Base-by-base conservation (phyloP, 345 rosid genomes). In the Gossypioides kirkii region DNA sequence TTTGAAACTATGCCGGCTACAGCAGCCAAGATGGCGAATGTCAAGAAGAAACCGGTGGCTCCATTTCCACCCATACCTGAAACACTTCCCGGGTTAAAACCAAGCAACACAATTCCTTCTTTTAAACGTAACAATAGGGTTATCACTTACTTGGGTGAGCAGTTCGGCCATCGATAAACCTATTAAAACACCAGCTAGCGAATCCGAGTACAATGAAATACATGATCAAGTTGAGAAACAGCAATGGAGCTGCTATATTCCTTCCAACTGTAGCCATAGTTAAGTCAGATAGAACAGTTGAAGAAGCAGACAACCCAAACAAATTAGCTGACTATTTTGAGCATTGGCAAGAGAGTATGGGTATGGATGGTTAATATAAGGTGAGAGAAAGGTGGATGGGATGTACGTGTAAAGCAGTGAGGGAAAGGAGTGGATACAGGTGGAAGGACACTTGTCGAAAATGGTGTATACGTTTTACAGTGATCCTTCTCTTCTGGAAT, bases 221-320 rank as follows among this genome's bases (percentile, higher is more conserved):
- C 94, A 88, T 84, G 65, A 95, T 28, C 82, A 91, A 77, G 86
- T 92, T 95, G 22, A 95, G 86, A 64, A 95, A 95, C 94, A 92
- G 80, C 84, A 92, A 73, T 45, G 98, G 97, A 53, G 91, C 97
- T 71, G 94, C 99, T 54, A 89, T 17, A 88, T 84, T 91, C 65
- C 99, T 91, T 58, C 95, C 97, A 6, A 85, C 90, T 0, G 18
- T 13, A 1, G 92, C 89, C 20, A 76, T 83, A 23, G 50, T 61
- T 26, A 50, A 1, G 6, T 47, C 13, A 47, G 38, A 32, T 32
- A 32, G 38, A 32, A 32, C 7, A 6, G 38, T 32, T 32, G 38
- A 32, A 32, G 38, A 32, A 32, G 38, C 26, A 10, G 36, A 58
- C 61, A 23, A 22, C 22, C 8, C 25, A 25, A 8, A 10, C 9